A percentile compares a stretch with the other conserved stretches of the same genome.
Evolutionary conservation across 768 basidiomycete species (phyloP).

Genomic region (Boletus fagicola): DNA sequence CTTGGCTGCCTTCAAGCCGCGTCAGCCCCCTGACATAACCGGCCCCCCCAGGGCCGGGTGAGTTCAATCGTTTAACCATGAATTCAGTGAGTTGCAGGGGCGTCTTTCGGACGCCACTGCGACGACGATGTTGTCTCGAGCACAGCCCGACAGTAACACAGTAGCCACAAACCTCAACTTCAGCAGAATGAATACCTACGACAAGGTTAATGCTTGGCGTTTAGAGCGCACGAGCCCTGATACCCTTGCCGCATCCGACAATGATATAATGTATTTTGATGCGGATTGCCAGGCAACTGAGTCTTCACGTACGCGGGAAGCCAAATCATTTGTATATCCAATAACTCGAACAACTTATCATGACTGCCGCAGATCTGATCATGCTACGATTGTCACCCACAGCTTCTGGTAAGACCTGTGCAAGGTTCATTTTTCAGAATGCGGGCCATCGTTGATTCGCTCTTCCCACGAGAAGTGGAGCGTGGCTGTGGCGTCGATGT

Average conservation of each 20-base stretch:
- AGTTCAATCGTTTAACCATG: background rate
- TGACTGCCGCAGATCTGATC: constrained; percentile 11
- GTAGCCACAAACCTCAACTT: constrained; percentile 1
- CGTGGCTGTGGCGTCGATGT: constrained; percentile 18
- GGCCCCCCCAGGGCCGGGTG: background rate
- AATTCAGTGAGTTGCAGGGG: background rate
- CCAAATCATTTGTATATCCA: background rate
- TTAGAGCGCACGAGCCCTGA: constrained; percentile 3
- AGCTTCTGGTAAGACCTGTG: constrained; percentile 13
- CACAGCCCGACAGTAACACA: background rate
- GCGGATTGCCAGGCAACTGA: constrained; percentile 26
- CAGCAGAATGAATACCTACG: background rate
- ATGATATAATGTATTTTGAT: constrained; percentile 16
- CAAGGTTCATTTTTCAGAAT: background rate
- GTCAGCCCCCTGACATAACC: background rate
- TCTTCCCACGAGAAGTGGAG: constrained; percentile 18
- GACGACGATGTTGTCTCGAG: background rate
- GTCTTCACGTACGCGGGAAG: constrained; percentile 18
- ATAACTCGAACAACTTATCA: background rate
- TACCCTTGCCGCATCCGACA: constrained; percentile 1
- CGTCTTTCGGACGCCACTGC: background rate
- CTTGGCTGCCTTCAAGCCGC: background rate
- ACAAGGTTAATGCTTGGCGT: constrained; percentile 4
- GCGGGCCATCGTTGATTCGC: background rate
- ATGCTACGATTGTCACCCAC: constrained; percentile 11